Evolutionary conservation across 2,329 filamentous ascomycete genomes (phyloP).

Genomic region (Fusarium sp.): DNA sequence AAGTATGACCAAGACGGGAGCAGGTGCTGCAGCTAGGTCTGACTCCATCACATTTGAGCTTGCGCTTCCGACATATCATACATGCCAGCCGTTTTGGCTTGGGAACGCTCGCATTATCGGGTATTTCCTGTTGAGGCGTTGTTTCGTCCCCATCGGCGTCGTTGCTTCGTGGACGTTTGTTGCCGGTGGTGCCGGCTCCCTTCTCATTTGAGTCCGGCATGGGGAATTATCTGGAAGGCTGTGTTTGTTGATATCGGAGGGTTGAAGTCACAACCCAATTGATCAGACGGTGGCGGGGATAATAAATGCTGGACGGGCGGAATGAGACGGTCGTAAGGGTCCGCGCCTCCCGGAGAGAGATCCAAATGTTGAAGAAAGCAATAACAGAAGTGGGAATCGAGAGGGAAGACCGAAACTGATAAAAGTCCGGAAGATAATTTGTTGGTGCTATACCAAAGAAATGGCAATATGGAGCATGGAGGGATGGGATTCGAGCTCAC

Average conservation of each 20-base stretch:
- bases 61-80: conserved; percentile 91
- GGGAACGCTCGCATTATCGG: conserved; percentile 68
- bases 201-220: conserved; percentile 53
- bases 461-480: conserved; percentile 21
- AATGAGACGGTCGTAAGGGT: conserved; percentile 9
- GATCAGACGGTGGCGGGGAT: conserved; percentile 29
- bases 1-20: conserved; percentile 84
- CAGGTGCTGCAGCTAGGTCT: conserved; percentile 91
- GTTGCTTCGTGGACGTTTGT: conserved; percentile 43
- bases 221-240: conserved; percentile 8
- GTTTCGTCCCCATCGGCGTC: conserved; percentile 47
- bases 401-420: neutral
- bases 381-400: neutral
- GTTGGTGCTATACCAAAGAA: conserved; percentile 5
- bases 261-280: conserved; percentile 8
- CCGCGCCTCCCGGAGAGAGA: conserved; percentile 22
- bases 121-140: conserved; percentile 51
- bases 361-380: neutral
- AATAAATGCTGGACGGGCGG: neutral
- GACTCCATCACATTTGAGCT: conserved; percentile 87
- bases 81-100: conserved; percentile 95
- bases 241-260: conserved; percentile 8
- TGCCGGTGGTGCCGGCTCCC: conserved; percentile 46
- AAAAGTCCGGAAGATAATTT: conserved; percentile 2
- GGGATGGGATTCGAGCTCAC: conserved; percentile 11